These are phyloP conservation scores for Candida awuae DNA, from an alignment of 805 yeast genomes.

Conservation along the genomic window DNA sequence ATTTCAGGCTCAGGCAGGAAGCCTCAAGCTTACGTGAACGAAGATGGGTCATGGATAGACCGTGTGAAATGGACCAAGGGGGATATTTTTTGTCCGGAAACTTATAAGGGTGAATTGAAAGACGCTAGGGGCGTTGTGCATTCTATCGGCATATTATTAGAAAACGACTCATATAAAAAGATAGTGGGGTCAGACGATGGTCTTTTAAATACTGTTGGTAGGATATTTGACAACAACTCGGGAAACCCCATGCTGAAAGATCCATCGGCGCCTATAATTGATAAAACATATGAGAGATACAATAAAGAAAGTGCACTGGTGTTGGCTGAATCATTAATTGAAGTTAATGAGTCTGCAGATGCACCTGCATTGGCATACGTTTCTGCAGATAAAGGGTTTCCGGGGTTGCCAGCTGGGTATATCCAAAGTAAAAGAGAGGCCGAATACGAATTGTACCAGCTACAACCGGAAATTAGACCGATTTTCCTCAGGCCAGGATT, in stretches of 20 bases:
- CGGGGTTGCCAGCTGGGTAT: constrained; percentile 63
- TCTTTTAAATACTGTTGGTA: constrained; percentile 29
- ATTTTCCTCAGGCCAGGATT: constrained; percentile 75
- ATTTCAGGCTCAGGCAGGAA: constrained; percentile 49
- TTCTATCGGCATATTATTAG: constrained; percentile 69
- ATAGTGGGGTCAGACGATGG: constrained; percentile 31
- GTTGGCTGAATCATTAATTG: constrained; percentile 48
- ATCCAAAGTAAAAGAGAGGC: constrained; percentile 72
- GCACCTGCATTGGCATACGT: constrained; percentile 54
- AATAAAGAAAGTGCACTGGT: constrained; percentile 64
- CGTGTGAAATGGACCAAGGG: constrained; percentile 62
- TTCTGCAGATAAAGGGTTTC: constrained; percentile 70
- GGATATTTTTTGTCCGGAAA: constrained; percentile 56
- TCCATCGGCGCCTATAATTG: constrained; percentile 21
- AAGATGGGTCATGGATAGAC: constrained; percentile 40
- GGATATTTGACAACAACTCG: constrained; percentile 28
- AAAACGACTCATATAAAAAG: constrained; percentile 59
- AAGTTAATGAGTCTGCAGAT: constrained; percentile 10
- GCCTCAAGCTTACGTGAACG: constrained; percentile 29
- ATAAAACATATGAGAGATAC: constrained; percentile 49
- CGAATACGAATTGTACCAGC: constrained; percentile 43
- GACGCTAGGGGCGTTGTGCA: constrained; percentile 68
- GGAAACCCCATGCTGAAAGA: constrained; percentile 54
- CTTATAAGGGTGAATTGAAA: constrained; percentile 41
- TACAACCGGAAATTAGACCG: constrained; percentile 44